A percentile compares a stretch with the other conserved stretches of the same genome.
These are phyloP conservation scores for Candida glaebosa DNA, from an alignment of 805 yeast genomes.

Conservation along the genomic window DNA sequence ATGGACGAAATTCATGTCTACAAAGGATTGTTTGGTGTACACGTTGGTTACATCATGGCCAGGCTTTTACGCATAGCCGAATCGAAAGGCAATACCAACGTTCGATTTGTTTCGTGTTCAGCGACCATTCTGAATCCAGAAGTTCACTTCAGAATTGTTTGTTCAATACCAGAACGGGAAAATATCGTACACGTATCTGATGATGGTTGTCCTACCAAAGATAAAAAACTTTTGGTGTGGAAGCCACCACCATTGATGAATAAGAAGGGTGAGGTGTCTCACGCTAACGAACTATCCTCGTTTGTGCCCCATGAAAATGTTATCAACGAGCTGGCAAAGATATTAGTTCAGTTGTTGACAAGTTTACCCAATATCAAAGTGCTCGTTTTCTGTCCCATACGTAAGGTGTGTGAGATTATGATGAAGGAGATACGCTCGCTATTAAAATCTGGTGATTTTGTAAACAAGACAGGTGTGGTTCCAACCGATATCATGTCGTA, in stretches of 20 bases:
- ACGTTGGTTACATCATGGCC: conserved; percentile 82
- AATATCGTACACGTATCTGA: conserved; percentile 54
- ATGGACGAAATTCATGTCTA: conserved; percentile 87
- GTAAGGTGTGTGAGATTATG: conserved; percentile 80
- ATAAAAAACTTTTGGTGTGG: conserved; percentile 76
- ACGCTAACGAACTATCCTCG: background rate
- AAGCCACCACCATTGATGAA: conserved; percentile 69
- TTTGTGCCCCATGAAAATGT: conserved; percentile 55
- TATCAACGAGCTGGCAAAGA: conserved; percentile 70
- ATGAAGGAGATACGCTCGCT: conserved; percentile 77
- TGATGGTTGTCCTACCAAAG: conserved; percentile 90
- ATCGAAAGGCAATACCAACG: conserved; percentile 41
- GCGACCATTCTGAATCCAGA: conserved; percentile 84
- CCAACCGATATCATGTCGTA: conserved; percentile 79
- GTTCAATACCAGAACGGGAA: conserved; percentile 53
- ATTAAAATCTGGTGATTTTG: conserved; percentile 40
- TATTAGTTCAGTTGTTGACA: conserved; percentile 63
- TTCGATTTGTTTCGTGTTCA: conserved; percentile 83
- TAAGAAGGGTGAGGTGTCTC: conserved; percentile 45
- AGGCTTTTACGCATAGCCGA: conserved; percentile 58
- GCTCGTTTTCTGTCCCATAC: conserved; percentile 84
- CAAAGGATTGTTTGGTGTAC: conserved; percentile 88
- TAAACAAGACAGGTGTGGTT: conserved; percentile 34
- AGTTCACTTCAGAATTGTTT: conserved; percentile 66
- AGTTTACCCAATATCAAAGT: conserved; percentile 60